Evolutionary conservation across 1,284 basidiomycete genomes (phyloP).

Genomic region (Ceratobasidium sp.): DNA sequence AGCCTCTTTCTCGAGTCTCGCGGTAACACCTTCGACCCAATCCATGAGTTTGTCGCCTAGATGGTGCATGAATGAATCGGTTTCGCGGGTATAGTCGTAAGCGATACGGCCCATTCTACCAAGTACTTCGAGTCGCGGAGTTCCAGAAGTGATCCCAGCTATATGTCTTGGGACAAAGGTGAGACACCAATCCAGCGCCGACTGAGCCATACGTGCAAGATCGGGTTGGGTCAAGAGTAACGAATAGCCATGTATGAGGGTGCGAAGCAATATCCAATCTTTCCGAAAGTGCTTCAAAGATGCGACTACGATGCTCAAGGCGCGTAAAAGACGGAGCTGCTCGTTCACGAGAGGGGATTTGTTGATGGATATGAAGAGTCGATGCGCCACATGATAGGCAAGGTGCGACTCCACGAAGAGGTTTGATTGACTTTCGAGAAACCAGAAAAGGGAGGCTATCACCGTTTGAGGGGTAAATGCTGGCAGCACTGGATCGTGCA

Average conservation of each 20-base stretch:
- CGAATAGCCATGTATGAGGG: slow-evolving; percentile 76
- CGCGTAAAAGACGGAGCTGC: slow-evolving; percentile 82
- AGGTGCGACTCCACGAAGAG: slow-evolving; percentile 59
- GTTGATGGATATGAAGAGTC: slow-evolving; percentile 78
- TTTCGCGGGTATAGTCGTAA: slow-evolving; percentile 63
- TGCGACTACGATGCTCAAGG: slow-evolving; percentile 80
- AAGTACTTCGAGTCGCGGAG: slow-evolving; percentile 69
- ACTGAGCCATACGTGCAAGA: slow-evolving; percentile 75
- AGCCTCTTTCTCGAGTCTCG: slow-evolving; percentile 55
- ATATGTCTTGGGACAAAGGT: slow-evolving; percentile 34
- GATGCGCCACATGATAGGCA: slow-evolving; percentile 82
- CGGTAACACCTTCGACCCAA: slow-evolving; percentile 75
- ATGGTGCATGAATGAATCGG: slow-evolving; percentile 54
- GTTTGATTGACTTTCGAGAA: slow-evolving; percentile 28
- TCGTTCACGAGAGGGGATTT: slow-evolving; percentile 86
- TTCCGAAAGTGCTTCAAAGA: slow-evolving; percentile 66
- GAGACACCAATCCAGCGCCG: slow-evolving; percentile 76
- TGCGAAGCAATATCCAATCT: slow-evolving; percentile 71
- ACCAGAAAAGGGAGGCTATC: slow-evolving; percentile 71
- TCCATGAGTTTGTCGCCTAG: slow-evolving; percentile 65
- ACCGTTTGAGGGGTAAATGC: slow-evolving; percentile 65
- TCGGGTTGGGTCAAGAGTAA: slow-evolving; percentile 77
- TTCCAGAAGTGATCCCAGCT: slow-evolving; percentile 66
- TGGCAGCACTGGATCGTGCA: slow-evolving; percentile 75
- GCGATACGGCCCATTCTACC: slow-evolving; percentile 73